Evolutionary conservation across 495 filamentous ascomycete genomes (phyloP).

Genomic region (Neurospora sp.): DNA sequence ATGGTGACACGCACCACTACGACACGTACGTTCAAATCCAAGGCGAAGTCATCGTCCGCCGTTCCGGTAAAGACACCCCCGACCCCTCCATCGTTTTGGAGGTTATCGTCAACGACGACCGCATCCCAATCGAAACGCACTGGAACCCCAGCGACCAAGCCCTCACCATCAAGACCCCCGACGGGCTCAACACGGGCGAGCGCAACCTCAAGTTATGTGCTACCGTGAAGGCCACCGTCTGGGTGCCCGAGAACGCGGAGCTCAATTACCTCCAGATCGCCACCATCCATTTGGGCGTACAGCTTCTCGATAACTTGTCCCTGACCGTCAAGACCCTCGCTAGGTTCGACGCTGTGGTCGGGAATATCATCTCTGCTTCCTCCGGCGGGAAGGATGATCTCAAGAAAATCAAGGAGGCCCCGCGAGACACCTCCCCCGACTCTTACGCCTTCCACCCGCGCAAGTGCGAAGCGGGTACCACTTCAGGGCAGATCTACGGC

Average conservation of each 20-base stretch:
- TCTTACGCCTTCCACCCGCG: slow-evolving; percentile 25
- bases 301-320: slow-evolving; percentile 30
- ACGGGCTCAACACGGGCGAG: slow-evolving; percentile 15
- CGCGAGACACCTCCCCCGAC: slow-evolving; percentile 13
- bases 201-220: slow-evolving; percentile 24
- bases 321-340: slow-evolving; percentile 15
- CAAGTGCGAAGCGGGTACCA: slow-evolving; percentile 24
- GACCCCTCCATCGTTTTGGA: slow-evolving; percentile 26
- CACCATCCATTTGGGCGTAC: slow-evolving; percentile 27
- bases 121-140: slow-evolving; percentile 17
- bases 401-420: background rate
- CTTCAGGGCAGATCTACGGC: slow-evolving; percentile 27
- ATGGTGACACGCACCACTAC: slow-evolving; percentile 8
- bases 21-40: slow-evolving; percentile 20
- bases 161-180: slow-evolving; percentile 24
- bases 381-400: slow-evolving; percentile 6
- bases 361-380: slow-evolving; percentile 16
- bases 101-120: slow-evolving; percentile 27
- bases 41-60: slow-evolving; percentile 32
- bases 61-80: slow-evolving; percentile 10
- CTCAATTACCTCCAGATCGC: slow-evolving; percentile 20
- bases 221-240: slow-evolving; percentile 29
- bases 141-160: slow-evolving; percentile 20
- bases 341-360: slow-evolving; percentile 15
- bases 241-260: slow-evolving; percentile 26